Evolutionary conservation across 2,329 filamentous ascomycete species (phyloP).

Genomic region (Alternaria ethzedia): DNA sequence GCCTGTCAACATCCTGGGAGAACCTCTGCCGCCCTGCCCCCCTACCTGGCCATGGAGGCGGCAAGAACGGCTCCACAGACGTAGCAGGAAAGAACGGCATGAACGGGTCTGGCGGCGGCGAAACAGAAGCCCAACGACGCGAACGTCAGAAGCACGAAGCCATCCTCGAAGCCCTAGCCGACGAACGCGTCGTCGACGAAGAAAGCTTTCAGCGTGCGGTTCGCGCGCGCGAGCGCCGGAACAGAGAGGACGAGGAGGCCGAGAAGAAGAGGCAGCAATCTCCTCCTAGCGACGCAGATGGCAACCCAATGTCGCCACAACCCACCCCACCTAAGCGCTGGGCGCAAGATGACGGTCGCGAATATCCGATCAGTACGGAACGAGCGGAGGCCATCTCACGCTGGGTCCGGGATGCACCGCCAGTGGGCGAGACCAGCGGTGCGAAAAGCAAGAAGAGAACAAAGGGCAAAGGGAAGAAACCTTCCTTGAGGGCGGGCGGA

Average conservation of each 20-base stretch:
- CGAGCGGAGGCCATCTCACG: constrained; percentile 71
- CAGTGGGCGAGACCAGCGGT: constrained; percentile 42
- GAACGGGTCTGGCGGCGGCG: constrained; percentile 18
- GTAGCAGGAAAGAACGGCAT: not conserved
- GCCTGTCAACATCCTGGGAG: constrained; percentile 71
- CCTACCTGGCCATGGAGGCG: constrained; percentile 39
- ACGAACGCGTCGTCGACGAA: constrained; percentile 72
- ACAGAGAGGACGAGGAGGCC: constrained; percentile 62
- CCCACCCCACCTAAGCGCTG: constrained; percentile 59
- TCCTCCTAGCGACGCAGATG: not conserved
- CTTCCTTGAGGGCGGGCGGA: not conserved
- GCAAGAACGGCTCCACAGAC: constrained; percentile 2
- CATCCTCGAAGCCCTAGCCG: constrained; percentile 70
- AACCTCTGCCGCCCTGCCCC: constrained; percentile 65
- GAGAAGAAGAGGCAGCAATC: constrained; percentile 26
- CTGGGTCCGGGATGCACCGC: constrained; percentile 67
- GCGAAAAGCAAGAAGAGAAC: constrained; percentile 44
- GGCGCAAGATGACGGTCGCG: constrained; percentile 69
- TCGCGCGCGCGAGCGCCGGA: constrained; percentile 63
- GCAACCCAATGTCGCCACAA: not conserved
- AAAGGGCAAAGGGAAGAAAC: constrained; percentile 30
- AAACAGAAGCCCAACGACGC: constrained; percentile 62
- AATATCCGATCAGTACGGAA: constrained; percentile 73
- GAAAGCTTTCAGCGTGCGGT: constrained; percentile 69
- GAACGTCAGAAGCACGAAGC: constrained; percentile 69